phyloP scores from a whole-genome alignment of 2,329 filamentous ascomycete species.

The Hypoxylon rubiginosum region DNA sequence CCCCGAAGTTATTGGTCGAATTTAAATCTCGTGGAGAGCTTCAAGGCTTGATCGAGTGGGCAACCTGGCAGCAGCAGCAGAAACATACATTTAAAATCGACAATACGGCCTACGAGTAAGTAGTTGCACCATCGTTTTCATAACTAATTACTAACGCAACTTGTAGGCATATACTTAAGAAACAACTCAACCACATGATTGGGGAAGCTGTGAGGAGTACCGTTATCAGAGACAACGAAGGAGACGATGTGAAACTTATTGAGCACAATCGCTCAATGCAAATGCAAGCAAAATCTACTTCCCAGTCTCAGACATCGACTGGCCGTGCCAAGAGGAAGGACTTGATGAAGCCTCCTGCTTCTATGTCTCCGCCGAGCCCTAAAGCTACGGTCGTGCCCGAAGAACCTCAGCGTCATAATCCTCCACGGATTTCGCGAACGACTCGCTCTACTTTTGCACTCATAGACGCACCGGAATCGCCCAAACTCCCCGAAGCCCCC shows the following conservation, averaged over 20 bases:
- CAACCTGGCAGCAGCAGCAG: slow-evolving; percentile 11
- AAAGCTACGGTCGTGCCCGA: slow-evolving; percentile 18
- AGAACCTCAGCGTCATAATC: slow-evolving; percentile 9
- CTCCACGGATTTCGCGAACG: slow-evolving; percentile 29
- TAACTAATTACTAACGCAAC: slow-evolving; percentile 12
- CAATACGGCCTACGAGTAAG: slow-evolving; percentile 9
- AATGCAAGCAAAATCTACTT: not conserved
- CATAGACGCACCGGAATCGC: slow-evolving; percentile 39
- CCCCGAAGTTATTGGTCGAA: slow-evolving; percentile 45
- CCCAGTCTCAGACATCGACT: not conserved
- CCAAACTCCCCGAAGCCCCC: slow-evolving; percentile 32
- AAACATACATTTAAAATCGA: not conserved
- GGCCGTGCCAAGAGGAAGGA: slow-evolving; percentile 41
- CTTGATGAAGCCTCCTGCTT: slow-evolving; percentile 33
- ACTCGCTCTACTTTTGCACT: slow-evolving; percentile 42
- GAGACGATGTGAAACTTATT: slow-evolving; percentile 47
- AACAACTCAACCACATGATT: slow-evolving; percentile 31
- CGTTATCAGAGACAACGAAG: slow-evolving; percentile 27
- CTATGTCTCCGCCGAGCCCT: slow-evolving; percentile 8
- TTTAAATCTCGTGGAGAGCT: slow-evolving; percentile 39
- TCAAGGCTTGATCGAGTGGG: slow-evolving; percentile 44
- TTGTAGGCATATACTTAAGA: slow-evolving; percentile 37
- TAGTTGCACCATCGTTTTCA: not conserved
- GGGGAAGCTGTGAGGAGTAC: slow-evolving; percentile 18
- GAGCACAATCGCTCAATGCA: slow-evolving; percentile 40